A percentile compares a stretch with the other conserved stretches of the same genome.
These are phyloP conservation scores for Singerocomus inundabilis DNA, from an alignment of 1,284 basidiomycete genomes.

Conservation along the genomic window DNA sequence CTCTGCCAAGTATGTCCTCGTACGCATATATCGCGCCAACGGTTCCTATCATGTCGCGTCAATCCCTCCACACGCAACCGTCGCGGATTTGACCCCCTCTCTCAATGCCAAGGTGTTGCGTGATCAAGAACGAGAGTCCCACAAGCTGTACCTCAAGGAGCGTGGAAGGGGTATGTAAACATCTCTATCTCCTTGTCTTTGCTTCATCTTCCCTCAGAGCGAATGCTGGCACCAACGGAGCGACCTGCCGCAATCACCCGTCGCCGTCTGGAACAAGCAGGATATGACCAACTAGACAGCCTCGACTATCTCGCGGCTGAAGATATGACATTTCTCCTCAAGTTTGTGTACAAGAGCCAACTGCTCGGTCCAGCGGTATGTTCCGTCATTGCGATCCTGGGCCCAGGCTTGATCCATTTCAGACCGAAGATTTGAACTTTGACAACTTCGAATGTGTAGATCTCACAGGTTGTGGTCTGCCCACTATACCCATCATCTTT, in stretches of 20 bases:
- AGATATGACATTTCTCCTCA: constrained; percentile 84
- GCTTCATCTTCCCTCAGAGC: constrained; percentile 51
- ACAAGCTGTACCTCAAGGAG: constrained; percentile 82
- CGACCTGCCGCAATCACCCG: constrained; percentile 84
- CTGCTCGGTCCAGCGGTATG: constrained; percentile 65
- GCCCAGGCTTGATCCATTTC: constrained; percentile 11
- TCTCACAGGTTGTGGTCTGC: constrained; percentile 79
- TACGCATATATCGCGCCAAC: constrained; percentile 77
- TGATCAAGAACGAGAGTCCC: constrained; percentile 49
- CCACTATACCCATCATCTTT: constrained; percentile 88
- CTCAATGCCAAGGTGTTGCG: constrained; percentile 59
- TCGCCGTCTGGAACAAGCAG: constrained; percentile 85
- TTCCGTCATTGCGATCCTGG: constrained; percentile 6
- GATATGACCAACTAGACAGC: constrained; percentile 84
- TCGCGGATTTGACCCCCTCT: constrained; percentile 63
- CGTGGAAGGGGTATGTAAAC: constrained; percentile 69
- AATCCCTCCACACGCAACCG: constrained; percentile 66
- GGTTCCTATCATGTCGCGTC: constrained; percentile 72
- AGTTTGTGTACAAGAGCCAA: constrained; percentile 83
- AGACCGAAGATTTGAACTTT: constrained; percentile 73
- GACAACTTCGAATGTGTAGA: constrained; percentile 84
- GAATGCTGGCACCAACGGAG: constrained; percentile 79
- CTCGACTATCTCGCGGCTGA: constrained; percentile 80
- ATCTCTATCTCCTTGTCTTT: constrained; percentile 4
- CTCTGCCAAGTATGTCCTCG: constrained; percentile 27